Conservation (phyloP, 169 alveolate genomes). For the Cryptosporidium viatorum region DNA sequence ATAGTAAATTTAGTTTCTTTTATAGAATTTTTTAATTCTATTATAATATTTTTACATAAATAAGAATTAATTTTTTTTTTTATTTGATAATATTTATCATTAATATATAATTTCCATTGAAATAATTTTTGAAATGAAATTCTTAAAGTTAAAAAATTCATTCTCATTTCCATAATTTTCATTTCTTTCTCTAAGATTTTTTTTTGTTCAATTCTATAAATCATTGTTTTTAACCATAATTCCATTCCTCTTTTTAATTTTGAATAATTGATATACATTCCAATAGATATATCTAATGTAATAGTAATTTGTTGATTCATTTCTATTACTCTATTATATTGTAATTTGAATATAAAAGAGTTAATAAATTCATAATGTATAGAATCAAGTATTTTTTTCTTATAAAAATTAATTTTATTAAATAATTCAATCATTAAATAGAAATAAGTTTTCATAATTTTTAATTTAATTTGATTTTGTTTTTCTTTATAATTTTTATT, state of each 20-base stretch:
- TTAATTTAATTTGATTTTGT: background rate
- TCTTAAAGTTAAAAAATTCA: slow-evolving; percentile 1
- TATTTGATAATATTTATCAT: background rate
- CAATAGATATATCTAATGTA: slow-evolving; percentile 7
- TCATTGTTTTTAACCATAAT: slow-evolving; percentile 17
- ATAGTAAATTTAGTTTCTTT: slow-evolving; percentile 24
- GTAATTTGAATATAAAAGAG: slow-evolving; percentile 17
- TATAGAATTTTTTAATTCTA: background rate
- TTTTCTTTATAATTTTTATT: background rate
- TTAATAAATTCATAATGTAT: slow-evolving; percentile 27
- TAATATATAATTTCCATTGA: slow-evolving; percentile 8
- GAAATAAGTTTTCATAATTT: background rate
- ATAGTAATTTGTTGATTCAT: background rate
- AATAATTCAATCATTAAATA: background rate
- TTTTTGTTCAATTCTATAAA: background rate
- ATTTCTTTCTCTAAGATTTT: background rate
- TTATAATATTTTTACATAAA: background rate
- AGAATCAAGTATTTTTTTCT: background rate
- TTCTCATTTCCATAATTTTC: background rate
- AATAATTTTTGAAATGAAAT: background rate
- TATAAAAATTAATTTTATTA: slow-evolving; percentile 1
- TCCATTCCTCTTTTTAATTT: background rate
- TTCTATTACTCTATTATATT: slow-evolving; percentile 19
- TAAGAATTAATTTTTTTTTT: background rate
- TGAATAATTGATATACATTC: background rate